Base-by-base conservation (phyloP, 306 rosid species). In the Quillaja saponaria region DNA sequence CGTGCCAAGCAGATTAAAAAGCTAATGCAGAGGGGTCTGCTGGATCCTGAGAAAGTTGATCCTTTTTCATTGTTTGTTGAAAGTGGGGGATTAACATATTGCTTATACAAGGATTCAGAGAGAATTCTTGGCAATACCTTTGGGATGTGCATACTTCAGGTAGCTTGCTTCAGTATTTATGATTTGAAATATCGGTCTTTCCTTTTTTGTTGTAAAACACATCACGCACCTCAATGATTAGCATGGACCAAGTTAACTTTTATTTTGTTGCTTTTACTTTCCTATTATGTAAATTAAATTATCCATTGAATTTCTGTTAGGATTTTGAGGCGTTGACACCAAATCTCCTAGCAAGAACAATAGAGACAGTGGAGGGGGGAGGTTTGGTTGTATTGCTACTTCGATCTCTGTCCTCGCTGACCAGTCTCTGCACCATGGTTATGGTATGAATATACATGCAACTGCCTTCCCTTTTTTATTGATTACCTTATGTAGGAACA, bases 301-400 rank as follows among this genome's bases (percentile, higher is more conserved):
- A 13, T 12, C 18, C 45, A 2, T 53, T 58, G 55, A n/a, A 63
- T 53, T 82, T 55, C 37, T 42, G 58, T 55, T 71, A 92, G 99
- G 99, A 92, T 75, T 92, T 88, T 66, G 99, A 86, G 73, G 99
- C 96, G 8, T 51, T 92, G 83, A 89, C 96, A 6, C 96, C 99
- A 21, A 92, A 92, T 81, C 84, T 89, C 37, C 82, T 92, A 3
- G 99, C 96, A 60, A 86, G 99, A 75, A 84, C 99, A 0, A 87
- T 92, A 67, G 99, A 92, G 79, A 92, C 99, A 0, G 99, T 89
- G 63, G 95, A 92, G 80, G 99, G 99, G 64, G 99, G 99, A 41
- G 99, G 99, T 46, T n/a, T 92, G 73, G 46, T 92, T 55, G 42
- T 92, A 68, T 79, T 92, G 82, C 72, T 92, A 48, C 78, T 92